Evolutionary conservation across 257 asterid species (phyloP), one percentile per base, ranked within the genome.

Genomic region (Cynanchum wilfordii): DNA sequence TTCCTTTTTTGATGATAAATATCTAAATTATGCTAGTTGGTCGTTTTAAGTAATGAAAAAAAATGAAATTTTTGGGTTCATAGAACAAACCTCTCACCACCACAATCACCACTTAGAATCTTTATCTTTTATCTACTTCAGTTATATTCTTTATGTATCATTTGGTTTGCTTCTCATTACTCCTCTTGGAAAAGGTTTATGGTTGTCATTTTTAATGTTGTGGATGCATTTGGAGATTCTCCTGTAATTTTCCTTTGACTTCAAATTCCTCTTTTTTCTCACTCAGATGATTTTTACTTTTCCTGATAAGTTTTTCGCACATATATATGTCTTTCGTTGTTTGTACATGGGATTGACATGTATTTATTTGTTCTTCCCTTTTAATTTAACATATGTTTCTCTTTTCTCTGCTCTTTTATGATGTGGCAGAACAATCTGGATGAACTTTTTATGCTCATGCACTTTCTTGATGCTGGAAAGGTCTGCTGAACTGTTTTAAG

Each of bases 381-480:
- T 44, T 8, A 7, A 9, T 5, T 63, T 45, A 29, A 20, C 29
- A 19, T n/a, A 56, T 7, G 36, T 51, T 33, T 38, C 27, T 5
- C 30, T 44, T 66, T n/a, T 10, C 40, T 80, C 29, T 72, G 1
- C 19, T 9, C 22, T 19, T 36, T 13, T 42, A 42, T 42, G 11
- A 7, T 49, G 45, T 69, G 84, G 86, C 98, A 95, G 99, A 95
- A 95, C 86, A 90, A 95, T 84, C 81, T 95, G 87, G 99, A 95
- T 72, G 99, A 95, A 74, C 96, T 95, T 73, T 95, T 95, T 86
- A 92, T 95, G 99, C 99, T 95, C 70, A 95, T 92, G 99, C 99
- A 92, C 86, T 95, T 95, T 89, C 98, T 95, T 75, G 99, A 95
- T 81, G 96, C 98, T 74, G 98, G 97, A 71, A 95, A 95, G 97